Evolutionary conservation across 371 early-diverging fungal genomes (phyloP).

Genomic region (Apophysomyces elegans): DNA sequence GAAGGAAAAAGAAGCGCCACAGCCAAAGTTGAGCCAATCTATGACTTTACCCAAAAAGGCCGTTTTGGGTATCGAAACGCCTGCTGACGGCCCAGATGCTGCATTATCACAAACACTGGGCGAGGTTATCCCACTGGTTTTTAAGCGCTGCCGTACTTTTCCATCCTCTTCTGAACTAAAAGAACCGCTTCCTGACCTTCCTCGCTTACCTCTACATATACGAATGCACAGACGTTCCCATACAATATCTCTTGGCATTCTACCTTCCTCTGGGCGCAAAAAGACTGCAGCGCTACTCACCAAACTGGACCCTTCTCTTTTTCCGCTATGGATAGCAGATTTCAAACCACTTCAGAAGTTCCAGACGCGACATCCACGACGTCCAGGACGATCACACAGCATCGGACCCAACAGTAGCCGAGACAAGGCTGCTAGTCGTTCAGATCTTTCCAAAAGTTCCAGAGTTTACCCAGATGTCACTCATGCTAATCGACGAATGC

Average conservation of each 20-base stretch:
- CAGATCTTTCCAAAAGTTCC: not conserved
- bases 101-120: not conserved
- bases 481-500: slow-evolving; percentile 30
- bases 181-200: slow-evolving; percentile 3
- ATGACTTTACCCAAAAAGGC: not conserved
- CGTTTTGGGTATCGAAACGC: not conserved
- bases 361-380: not conserved
- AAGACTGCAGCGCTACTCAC: slow-evolving; percentile 1
- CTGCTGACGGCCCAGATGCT: slow-evolving; percentile 5
- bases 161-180: not conserved
- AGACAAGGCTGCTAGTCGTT: not conserved
- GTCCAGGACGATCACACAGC: not conserved
- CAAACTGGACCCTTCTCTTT: not conserved
- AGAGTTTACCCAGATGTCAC: slow-evolving; percentile 30
- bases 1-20: not conserved
- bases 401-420: not conserved
- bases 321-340: not conserved
- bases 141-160: slow-evolving; percentile 5
- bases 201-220: not conserved
- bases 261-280: slow-evolving; percentile 3
- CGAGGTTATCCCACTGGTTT: not conserved
- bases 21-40: slow-evolving; percentile 3
- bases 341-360: not conserved
- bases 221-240: not conserved
- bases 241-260: not conserved